These are phyloP conservation scores for Filobasidium wieringae DNA, from an alignment of 768 basidiomycete genomes.

Conservation along the genomic window DNA sequence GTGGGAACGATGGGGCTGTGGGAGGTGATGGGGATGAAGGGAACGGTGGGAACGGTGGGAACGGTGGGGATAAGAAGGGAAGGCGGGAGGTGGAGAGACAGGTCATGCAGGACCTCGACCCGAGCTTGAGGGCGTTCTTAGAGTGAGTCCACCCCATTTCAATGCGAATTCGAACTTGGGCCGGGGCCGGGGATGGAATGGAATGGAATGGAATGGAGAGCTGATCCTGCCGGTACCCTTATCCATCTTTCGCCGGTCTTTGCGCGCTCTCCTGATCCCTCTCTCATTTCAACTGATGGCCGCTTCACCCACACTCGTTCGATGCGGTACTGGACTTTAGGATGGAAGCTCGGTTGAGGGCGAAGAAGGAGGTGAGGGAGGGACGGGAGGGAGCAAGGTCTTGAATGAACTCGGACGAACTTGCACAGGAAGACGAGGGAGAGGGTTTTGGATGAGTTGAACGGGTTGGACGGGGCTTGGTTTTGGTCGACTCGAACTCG, in stretches of 20 bases:
- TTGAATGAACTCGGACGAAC: no score
- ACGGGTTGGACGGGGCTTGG: no score
- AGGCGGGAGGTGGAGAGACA: conserved; percentile 11
- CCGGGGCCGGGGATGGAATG: neutral
- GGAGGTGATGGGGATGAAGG: neutral
- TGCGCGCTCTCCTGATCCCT: no score
- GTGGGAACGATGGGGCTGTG: neutral
- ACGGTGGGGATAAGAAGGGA: conserved; percentile 20
- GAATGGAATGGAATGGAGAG: neutral
- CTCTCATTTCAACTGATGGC: no score
- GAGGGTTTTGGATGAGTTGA: no score
- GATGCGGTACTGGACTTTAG: no score
- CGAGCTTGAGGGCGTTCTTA: conserved; percentile 7
- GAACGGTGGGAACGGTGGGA: conserved; percentile 5
- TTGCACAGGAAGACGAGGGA: no score
- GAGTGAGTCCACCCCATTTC: conserved; percentile 1
- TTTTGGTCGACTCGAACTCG: no score
- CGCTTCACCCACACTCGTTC: no score
- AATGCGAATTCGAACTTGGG: neutral
- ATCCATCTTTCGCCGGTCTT: no score
- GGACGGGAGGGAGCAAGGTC: no score
- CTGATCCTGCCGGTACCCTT: neutral
- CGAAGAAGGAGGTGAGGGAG: neutral
- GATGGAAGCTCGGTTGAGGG: neutral
- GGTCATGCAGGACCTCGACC: conserved; percentile 8